Conservation (phyloP, 2,329 filamentous ascomycete species). For the Elsinoe batatas region DNA sequence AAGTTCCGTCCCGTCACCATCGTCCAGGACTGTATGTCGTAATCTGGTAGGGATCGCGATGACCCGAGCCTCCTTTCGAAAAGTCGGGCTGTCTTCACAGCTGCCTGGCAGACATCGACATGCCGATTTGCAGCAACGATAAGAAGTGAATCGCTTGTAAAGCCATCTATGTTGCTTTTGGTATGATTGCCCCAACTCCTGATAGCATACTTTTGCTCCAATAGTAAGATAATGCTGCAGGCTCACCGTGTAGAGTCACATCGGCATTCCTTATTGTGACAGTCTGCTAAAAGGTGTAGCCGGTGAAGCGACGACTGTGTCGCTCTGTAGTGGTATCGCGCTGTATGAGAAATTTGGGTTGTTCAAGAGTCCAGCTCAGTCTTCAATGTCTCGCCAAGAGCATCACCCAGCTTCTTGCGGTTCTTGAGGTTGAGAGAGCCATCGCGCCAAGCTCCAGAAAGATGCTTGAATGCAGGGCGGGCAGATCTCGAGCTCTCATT, state of each 20-base stretch:
- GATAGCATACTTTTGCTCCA: not conserved
- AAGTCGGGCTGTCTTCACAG: not conserved
- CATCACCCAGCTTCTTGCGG: constrained; percentile 45
- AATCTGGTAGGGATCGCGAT: not conserved
- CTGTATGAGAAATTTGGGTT: not conserved
- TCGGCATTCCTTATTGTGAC: not conserved
- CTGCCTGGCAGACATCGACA: not conserved
- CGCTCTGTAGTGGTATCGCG: not conserved
- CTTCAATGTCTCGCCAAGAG: constrained; percentile 43
- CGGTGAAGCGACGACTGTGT: not conserved
- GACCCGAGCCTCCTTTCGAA: not conserved
- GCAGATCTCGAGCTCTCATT: constrained; percentile 34
- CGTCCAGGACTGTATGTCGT: not conserved
- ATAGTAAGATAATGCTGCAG: not conserved
- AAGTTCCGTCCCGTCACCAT: not conserved
- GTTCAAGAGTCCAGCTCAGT: constrained; percentile 38
- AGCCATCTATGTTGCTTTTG: constrained; percentile 2
- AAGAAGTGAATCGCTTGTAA: not conserved
- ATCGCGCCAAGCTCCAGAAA: constrained; percentile 46
- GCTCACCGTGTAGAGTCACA: not conserved
- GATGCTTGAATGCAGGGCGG: constrained; percentile 40
- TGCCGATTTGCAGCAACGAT: not conserved
- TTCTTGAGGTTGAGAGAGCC: constrained; percentile 46
- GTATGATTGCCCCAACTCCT: not conserved
- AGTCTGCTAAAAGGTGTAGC: not conserved